Evolutionary conservation across 2,329 filamentous ascomycete genomes (phyloP).

Genomic region (Diaporthe sp.): DNA sequence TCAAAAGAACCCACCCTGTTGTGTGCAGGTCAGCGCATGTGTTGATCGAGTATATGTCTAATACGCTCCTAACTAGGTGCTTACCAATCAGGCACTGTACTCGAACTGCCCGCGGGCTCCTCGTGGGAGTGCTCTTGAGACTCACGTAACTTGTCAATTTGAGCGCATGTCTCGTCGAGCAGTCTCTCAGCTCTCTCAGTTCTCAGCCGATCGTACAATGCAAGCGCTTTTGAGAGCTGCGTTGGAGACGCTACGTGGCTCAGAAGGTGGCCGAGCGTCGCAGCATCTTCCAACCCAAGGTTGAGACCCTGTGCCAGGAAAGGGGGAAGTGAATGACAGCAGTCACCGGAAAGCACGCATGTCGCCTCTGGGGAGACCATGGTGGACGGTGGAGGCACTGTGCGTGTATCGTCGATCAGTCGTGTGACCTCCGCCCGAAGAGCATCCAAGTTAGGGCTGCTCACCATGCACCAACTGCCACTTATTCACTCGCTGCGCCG

Average conservation of each 20-base stretch:
- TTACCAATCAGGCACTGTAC: not conserved
- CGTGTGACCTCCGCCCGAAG: not conserved
- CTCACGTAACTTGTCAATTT: not conserved
- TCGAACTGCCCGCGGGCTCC: not conserved
- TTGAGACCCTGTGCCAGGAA: constrained; percentile 1
- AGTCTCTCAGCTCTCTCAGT: not conserved
- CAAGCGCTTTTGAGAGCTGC: not conserved
- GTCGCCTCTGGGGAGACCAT: not conserved
- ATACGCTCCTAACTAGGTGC: not conserved
- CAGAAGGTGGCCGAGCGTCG: not conserved
- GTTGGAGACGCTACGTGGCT: not conserved
- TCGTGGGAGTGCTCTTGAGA: not conserved
- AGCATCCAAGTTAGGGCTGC: not conserved
- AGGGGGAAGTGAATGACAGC: not conserved
- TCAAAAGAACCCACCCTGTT: not conserved
- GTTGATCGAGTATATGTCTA: not conserved
- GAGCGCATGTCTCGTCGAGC: not conserved
- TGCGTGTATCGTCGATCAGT: not conserved
- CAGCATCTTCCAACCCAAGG: constrained; percentile 19
- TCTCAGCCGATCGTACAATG: not conserved
- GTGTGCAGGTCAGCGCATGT: not conserved
- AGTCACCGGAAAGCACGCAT: constrained; percentile 13
- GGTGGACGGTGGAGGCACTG: not conserved
- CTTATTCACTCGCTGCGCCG: not conserved
- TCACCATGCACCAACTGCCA: constrained; percentile 2